Evolutionary conservation across 805 yeast species (phyloP).

Genomic region (Blastobotrys parvus): DNA sequence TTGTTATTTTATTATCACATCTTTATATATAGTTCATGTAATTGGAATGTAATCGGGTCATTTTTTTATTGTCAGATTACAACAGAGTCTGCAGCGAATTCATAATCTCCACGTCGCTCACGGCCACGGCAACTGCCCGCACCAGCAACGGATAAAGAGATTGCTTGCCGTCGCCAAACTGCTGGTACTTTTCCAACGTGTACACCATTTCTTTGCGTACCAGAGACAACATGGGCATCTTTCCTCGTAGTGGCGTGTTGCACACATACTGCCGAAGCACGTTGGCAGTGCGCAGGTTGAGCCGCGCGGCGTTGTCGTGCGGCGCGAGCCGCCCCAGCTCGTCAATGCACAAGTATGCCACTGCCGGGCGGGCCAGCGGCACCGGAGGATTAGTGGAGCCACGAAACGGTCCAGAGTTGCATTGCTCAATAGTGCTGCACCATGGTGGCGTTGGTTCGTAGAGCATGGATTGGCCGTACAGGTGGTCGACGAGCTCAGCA

Average conservation of each 20-base stretch:
- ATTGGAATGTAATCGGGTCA: too few species aligned
- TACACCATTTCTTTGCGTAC: conserved; percentile 52
- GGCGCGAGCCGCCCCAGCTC: conserved; percentile 38
- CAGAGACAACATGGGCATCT: conserved; percentile 56
- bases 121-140: background rate
- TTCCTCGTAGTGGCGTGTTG: conserved; percentile 50
- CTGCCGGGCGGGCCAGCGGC: conserved; percentile 37
- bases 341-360: conserved; percentile 49
- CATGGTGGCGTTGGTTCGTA: background rate
- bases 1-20: too few species aligned
- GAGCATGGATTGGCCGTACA: conserved; percentile 27
- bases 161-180: conserved; percentile 1
- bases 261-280: conserved; percentile 55
- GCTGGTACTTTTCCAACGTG: conserved; percentile 15
- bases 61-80: too few species aligned
- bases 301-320: conserved; percentile 21
- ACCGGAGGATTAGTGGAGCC: too few species aligned
- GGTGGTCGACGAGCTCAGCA: conserved; percentile 36
- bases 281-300: conserved; percentile 51
- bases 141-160: conserved; percentile 7
- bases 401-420: conserved; percentile 41
- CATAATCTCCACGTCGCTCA: background rate
- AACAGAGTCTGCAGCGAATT: background rate
- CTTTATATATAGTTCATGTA: too few species aligned
- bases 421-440: conserved; percentile 20